Evolutionary conservation across 73 alveolate species (phyloP), one percentile per base, ranked within the genome.

Genomic region (Stentor roeselii): DNA sequence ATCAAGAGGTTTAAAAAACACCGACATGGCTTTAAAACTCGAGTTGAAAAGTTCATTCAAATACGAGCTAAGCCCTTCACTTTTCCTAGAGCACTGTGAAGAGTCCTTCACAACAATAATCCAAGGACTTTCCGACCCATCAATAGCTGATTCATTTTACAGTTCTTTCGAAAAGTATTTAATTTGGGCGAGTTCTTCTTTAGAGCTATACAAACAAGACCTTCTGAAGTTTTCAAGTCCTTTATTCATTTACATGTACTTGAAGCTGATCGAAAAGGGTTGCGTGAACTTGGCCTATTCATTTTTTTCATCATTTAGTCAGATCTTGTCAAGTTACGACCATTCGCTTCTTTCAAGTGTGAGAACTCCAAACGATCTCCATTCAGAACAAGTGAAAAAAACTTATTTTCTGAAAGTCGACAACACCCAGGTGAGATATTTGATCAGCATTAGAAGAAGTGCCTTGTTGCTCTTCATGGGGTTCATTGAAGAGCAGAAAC

Each of bases 171-270:
- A 27, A 27, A 1, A 15, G 11, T 32, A 21, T 40, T 0, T 30
- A 2, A 21, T 11, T 11, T 67, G 80, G 37, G 37, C 37, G 11
- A 40, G 34, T 1, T 21, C 80, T 27, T 21, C 37, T 2, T 40
- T 89, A 3, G 91, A 84, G 60, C 39, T 60, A 41, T 89, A 78
- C 50, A 89, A 89, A 80, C 84, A 83, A 39, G 94, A 89, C 39
- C 86, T 89, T 39, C 37, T 59, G 75, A 89, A 84, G 35, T 77
- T 89, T 0, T 76, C 85, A 31, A 83, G 82, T 60, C 94, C 94
- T n/a, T 78, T 89, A 15, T 89, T 89, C 84, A n/a, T 75, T 0
- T 83, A 41, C 78, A 60, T 85, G 3, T 89, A 85, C 60, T 60
- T 89, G 61, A 60, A 89, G 59, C 84, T 89, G 91, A 35, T 89